A percentile compares a stretch with the other conserved stretches of the same genome.
phyloP scores from a whole-genome alignment of 1,139 yeast species.

The Magnusiomyces fungicola region DNA sequence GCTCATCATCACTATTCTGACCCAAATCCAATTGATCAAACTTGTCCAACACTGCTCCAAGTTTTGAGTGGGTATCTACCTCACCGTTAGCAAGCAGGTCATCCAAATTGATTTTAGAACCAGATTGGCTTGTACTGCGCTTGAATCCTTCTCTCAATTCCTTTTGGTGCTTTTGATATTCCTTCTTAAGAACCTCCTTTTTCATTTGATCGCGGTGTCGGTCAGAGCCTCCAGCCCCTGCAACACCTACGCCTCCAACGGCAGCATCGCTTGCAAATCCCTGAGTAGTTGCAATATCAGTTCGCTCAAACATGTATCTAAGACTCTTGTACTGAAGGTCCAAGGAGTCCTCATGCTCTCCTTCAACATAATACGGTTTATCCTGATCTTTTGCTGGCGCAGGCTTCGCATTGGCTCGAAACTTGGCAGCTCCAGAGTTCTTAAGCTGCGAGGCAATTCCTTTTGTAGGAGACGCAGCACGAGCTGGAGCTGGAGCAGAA shows the following conservation, averaged over 20 bases:
- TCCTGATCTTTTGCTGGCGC: no score
- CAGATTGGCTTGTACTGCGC: neutral
- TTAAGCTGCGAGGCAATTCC: neutral
- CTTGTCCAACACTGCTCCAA: neutral
- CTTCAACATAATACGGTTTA: constrained; percentile 42
- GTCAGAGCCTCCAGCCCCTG: constrained; percentile 16
- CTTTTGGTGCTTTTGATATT: neutral
- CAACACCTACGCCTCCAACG: constrained; percentile 15
- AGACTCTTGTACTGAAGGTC: constrained; percentile 55
- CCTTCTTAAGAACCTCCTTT: neutral
- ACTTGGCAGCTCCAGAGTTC: no score
- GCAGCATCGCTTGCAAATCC: constrained; percentile 24
- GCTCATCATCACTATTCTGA: neutral
- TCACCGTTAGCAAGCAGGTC: no score
- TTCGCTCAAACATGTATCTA: constrained; percentile 48
- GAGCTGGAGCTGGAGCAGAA: neutral
- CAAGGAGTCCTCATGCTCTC: constrained; percentile 45
- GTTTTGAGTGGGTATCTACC: neutral
- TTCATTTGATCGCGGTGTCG: constrained; percentile 10
- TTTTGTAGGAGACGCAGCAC: neutral
- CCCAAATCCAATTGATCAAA: neutral
- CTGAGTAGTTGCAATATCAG: constrained; percentile 40
- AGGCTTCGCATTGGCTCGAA: no score
- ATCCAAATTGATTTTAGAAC: no score
- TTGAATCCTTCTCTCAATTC: neutral